A percentile compares a stretch with the other conserved stretches of the same genome.
Evolutionary conservation across 2,329 filamentous ascomycete species (phyloP).

Genomic region (Aquanectria penicillioides): DNA sequence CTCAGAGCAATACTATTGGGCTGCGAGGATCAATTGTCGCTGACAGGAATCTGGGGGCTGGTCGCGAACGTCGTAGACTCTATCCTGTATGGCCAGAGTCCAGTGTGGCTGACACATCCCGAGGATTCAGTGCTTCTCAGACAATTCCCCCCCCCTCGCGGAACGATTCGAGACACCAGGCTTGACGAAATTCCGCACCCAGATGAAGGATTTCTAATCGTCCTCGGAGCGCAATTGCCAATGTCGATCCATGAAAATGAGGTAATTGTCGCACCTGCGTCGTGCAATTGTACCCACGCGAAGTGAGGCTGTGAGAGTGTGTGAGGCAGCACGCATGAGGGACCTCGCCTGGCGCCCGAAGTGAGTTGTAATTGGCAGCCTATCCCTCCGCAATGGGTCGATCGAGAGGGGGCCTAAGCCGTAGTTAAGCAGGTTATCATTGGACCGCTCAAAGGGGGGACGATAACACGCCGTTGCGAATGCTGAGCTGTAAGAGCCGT

Average conservation of each 20-base stretch:
- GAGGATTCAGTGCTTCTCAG: conserved; percentile 24
- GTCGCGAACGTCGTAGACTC: conserved; percentile 22
- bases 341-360: background rate
- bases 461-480: conserved; percentile 27
- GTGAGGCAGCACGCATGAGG: conserved; percentile 5
- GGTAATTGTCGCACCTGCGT: conserved; percentile 24
- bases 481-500: conserved; percentile 30
- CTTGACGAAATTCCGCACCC: conserved; percentile 25
- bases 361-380: conserved; percentile 25
- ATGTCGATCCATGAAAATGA: conserved; percentile 17
- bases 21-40: conserved; percentile 4
- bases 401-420: conserved; percentile 10
- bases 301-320: conserved; percentile 14
- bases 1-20: conserved; percentile 7
- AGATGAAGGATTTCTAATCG: conserved; percentile 24
- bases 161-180: conserved; percentile 18
- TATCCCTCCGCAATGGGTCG: conserved; percentile 17
- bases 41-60: conserved; percentile 16
- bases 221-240: conserved; percentile 4
- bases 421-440: conserved; percentile 20
- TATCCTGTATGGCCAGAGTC: conserved; percentile 1
- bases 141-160: conserved; percentile 22
- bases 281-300: conserved; percentile 18
- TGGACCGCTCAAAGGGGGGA: conserved; percentile 23
- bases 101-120: conserved; percentile 23